Conservation (phyloP, 805 yeast species). For the Lipomyces chichibuensis region DNA sequence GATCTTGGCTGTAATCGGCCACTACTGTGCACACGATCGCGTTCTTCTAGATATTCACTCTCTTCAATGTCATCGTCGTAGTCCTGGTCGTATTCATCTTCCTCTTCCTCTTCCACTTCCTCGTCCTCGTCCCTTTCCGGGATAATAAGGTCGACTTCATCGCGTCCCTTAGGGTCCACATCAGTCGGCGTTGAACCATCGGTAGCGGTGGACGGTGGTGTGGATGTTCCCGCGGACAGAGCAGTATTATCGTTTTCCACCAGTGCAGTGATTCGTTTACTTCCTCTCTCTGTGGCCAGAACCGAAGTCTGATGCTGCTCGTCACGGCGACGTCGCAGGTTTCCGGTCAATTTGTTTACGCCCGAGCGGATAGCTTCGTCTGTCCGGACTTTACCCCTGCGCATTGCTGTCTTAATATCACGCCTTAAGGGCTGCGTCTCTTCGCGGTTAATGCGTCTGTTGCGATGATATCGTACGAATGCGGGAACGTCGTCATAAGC, state of each 20-base stretch:
- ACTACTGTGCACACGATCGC: not conserved
- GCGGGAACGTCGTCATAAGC: conserved; percentile 18
- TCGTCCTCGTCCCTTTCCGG: not conserved
- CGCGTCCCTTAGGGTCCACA: not conserved
- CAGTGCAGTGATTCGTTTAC: not conserved
- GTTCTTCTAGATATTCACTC: not conserved
- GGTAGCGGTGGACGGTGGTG: not conserved
- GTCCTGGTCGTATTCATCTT: not conserved
- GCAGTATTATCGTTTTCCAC: conserved; percentile 1
- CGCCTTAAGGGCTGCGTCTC: conserved; percentile 4
- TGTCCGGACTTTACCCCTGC: conserved; percentile 30
- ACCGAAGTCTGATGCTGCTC: conserved; percentile 1
- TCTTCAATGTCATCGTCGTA: conserved; percentile 12
- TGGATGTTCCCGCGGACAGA: not conserved
- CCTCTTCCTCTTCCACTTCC: not conserved
- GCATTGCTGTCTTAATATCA: conserved; percentile 36
- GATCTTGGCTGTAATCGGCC: not conserved
- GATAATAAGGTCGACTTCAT: not conserved
- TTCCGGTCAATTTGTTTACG: conserved; percentile 34
- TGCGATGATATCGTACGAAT: conserved; percentile 15
- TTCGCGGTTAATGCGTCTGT: conserved; percentile 10
- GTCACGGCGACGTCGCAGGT: conserved; percentile 21
- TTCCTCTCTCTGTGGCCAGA: not conserved
- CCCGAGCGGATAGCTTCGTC: conserved; percentile 37
- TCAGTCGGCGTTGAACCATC: conserved; percentile 4